Base-by-base conservation (phyloP, 192 early-diverging fungal genomes). In the Coemansia sp. region DNA sequence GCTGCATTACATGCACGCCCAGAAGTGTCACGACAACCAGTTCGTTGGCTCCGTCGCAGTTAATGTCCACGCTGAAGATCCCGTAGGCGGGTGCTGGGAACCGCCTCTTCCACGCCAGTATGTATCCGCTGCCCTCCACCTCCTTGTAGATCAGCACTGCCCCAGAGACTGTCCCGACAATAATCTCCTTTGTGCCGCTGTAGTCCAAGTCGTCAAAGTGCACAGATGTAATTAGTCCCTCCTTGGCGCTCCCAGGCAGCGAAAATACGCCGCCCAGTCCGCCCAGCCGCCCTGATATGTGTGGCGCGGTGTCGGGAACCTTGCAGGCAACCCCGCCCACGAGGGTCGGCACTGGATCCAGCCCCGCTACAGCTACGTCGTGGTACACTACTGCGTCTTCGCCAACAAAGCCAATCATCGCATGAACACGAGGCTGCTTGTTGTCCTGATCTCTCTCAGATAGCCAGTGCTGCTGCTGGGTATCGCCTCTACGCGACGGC, bases 1-100 rank as follows among this genome's bases (percentile, higher is more conserved):
- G 76, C 73, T 83, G 82, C 67, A 83, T 48, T 0, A 83, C 26
- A 62, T 83, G 82, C 36, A 83, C 70, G 3, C 82, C 82, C 7
- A 69, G 61, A 67, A 83, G 68, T 34, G 82, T 83, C n/a, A 79
- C 73, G 34, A 83, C 82, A 1, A 83, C 70, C 56, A 83, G 56
- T 65, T 83, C 82, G 35, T 73, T 76, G 61, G 64, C 73, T 4
- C 82, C 82, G 57, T 83, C 82, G 64, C 67, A 45, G 63, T 83
- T 83, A 11, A 83, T 74, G 45, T 83, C 82, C 10, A 63, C 68
- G 50, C 73, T 67, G 28, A 76, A 79, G 10, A 83, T 72, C 14
- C 70, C 73, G 50, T 79, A 83, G 26, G 63, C 73, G 0, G 82
- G 76, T 11, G 67, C 73, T 5, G 82, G 76, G 42, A 83, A 83